A percentile compares a stretch with the other conserved stretches of the same genome.
Conservation (phyloP, 768 basidiomycete genomes). For the Phylloporus sp. region DNA sequence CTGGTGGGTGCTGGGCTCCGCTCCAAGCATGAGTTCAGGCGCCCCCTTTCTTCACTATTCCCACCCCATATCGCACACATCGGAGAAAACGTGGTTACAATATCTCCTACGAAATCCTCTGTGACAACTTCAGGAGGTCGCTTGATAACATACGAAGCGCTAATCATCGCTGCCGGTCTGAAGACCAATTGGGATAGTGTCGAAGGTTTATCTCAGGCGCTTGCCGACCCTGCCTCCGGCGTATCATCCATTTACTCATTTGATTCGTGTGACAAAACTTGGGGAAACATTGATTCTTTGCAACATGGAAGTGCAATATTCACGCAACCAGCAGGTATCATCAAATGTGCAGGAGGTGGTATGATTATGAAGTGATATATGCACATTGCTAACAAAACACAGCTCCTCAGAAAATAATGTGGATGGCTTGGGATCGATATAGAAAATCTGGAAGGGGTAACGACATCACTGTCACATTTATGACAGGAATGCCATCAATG, state of each 20-base stretch:
- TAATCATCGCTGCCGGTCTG: slow-evolving; percentile 87
- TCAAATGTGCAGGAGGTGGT: slow-evolving; percentile 91
- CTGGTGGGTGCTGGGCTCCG: slow-evolving; percentile 87
- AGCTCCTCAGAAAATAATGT: slow-evolving; percentile 93
- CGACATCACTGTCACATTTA: slow-evolving; percentile 67
- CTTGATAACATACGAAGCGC: slow-evolving; percentile 70
- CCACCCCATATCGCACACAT: slow-evolving; percentile 70
- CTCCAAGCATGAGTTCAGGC: slow-evolving; percentile 62
- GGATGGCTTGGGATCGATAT: slow-evolving; percentile 91
- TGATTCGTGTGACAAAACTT: slow-evolving; percentile 84
- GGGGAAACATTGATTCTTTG: slow-evolving; percentile 74
- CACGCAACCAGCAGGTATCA: slow-evolving; percentile 86
- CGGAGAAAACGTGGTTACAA: slow-evolving; percentile 62
- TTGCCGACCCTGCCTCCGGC: slow-evolving; percentile 69
- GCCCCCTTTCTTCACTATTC: slow-evolving; percentile 63
- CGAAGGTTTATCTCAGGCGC: slow-evolving; percentile 65
- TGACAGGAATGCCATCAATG: slow-evolving; percentile 92
- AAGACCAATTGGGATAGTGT: slow-evolving; percentile 82
- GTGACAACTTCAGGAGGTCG: slow-evolving; percentile 69
- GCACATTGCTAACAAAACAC: slow-evolving; percentile 5
- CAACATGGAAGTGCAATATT: slow-evolving; percentile 83
- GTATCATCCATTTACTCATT: slow-evolving; percentile 94
- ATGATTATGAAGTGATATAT: neutral
- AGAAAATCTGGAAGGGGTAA: slow-evolving; percentile 52
- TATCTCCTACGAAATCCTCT: slow-evolving; percentile 70